phyloP scores from a whole-genome alignment of 1,284 basidiomycete species.

The Omphalotus olearius region DNA sequence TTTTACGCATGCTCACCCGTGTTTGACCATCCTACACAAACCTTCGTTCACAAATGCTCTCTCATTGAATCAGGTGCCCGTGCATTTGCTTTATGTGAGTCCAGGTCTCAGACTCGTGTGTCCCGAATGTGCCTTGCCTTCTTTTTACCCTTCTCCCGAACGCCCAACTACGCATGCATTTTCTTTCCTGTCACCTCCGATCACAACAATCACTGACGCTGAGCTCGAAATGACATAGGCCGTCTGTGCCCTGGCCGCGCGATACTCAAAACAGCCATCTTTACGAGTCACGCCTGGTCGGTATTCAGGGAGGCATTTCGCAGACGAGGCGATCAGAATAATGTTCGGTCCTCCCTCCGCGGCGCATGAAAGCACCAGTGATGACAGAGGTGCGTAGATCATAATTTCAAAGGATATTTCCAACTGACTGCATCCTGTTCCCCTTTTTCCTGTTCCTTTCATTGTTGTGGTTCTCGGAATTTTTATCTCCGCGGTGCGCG shows the following conservation, averaged over 20 bases:
- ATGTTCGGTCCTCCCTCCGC: slow-evolving; percentile 36
- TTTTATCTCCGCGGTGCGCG: no score
- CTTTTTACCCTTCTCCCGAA: not conserved
- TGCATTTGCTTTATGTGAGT: slow-evolving; percentile 45
- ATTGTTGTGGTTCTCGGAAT: not conserved
- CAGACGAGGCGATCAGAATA: slow-evolving; percentile 60
- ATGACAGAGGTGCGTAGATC: slow-evolving; percentile 16
- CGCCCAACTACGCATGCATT: no score
- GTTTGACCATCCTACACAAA: slow-evolving; percentile 69
- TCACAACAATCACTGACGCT: not conserved
- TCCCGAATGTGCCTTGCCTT: not conserved
- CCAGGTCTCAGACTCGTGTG: not conserved
- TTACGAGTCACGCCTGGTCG: slow-evolving; percentile 54
- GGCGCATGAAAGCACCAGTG: slow-evolving; percentile 2
- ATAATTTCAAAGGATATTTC: not conserved
- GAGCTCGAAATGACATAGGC: slow-evolving; percentile 33
- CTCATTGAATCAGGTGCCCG: slow-evolving; percentile 58
- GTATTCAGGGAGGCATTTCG: slow-evolving; percentile 66
- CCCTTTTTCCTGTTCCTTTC: not conserved
- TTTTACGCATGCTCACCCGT: slow-evolving; percentile 75
- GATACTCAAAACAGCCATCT: slow-evolving; percentile 62
- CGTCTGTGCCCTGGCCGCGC: slow-evolving; percentile 72
- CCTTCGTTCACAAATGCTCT: slow-evolving; percentile 66
- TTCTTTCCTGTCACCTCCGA: not conserved
- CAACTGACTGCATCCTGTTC: no score